These are phyloP conservation scores for Phylloporus scabripes DNA, from an alignment of 768 basidiomycete genomes.

Conservation along the genomic window DNA sequence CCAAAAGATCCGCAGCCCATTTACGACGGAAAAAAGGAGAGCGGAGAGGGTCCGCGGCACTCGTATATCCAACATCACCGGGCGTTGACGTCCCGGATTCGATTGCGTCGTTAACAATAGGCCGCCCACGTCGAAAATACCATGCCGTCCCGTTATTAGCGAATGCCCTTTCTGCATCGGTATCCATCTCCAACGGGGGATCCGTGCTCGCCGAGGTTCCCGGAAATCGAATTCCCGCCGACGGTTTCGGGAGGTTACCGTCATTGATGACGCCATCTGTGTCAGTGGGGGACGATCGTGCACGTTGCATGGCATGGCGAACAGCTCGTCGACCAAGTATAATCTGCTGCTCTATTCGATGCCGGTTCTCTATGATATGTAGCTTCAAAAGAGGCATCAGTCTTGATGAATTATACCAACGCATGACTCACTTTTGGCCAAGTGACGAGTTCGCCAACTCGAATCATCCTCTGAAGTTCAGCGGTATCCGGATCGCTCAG, in stretches of 20 bases:
- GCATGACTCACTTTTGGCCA: conserved; percentile 79
- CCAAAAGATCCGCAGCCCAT: conserved; percentile 43
- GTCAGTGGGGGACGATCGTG: conserved; percentile 19
- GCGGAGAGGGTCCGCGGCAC: conserved; percentile 35
- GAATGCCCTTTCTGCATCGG: conserved; percentile 74
- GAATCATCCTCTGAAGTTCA: conserved; percentile 83
- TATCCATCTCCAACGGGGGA: conserved; percentile 64
- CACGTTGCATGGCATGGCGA: conserved; percentile 48
- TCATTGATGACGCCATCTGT: conserved; percentile 22
- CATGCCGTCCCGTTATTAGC: conserved; percentile 44
- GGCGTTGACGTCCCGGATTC: conserved; percentile 34
- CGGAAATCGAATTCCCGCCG: conserved; percentile 17
- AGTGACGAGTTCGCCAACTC: conserved; percentile 84
- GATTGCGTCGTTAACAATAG: conserved; percentile 18
- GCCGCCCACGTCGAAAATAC: conserved; percentile 49
- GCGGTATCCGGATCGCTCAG: conserved; percentile 76
- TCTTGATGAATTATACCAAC: not conserved
- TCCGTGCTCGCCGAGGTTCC: conserved; percentile 37
- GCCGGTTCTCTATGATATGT: conserved; percentile 92
- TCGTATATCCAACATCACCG: conserved; percentile 22
- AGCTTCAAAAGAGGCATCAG: conserved; percentile 44
- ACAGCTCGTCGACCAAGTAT: conserved; percentile 70
- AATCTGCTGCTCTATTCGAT: conserved; percentile 78
- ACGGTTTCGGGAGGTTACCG: conserved; percentile 16
- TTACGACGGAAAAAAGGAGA: conserved; percentile 42